Evolutionary conservation across 2,329 filamentous ascomycete species (phyloP), one percentile per base, ranked within the genome.

Genomic region (Mycosphaerelloides madeirae): DNA sequence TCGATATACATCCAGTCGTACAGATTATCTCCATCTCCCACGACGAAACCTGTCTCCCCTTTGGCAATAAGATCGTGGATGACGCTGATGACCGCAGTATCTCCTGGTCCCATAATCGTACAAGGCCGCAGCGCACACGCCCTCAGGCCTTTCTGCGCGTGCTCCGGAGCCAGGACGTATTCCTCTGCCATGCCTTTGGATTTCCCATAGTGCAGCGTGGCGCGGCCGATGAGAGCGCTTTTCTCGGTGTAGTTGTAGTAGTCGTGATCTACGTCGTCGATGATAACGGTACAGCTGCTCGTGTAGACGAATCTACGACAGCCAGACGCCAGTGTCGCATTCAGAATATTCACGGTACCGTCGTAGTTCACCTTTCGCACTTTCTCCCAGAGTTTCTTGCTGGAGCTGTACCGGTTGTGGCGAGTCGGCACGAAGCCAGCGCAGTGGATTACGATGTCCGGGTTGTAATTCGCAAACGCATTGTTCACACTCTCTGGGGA

Each of bases 231-330:
- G 20, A 87, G 87, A 76, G 85, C 88, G 36, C 78, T 73, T 7
- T 34, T 49, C 74, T 97, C 91, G 66, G 90, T 84, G 53, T 87
- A 88, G 65, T 95, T 90, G 65, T 82, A 77, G 64, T 94, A 77
- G 64, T 95, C 86, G 49, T 72, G 79, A 49, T 76, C 73, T 20
- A 72, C 43, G 56, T 90, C 90, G 68, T 97, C 89, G 62, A 86
- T 84, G 53, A 95, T 75, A 50, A 95, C 84, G 49, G 88, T 94
- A 41, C 87, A 85, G 42, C 85, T 93, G 66, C 86, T 93, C 14
- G 91, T 97, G 69, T 91, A 95, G 36, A 97, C 87, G 53, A 97
- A 81, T 0, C 79, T 86, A 68, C 83, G 87, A 59, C 91, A 88
- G 50, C 78, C 83, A 29, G 68, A 77, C 54, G 78, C 73, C 61